A percentile compares a stretch with the other conserved stretches of the same genome.
These are phyloP conservation scores for Penicillium sp. DNA, from an alignment of 2,329 filamentous ascomycete species.

Conservation along the genomic window DNA sequence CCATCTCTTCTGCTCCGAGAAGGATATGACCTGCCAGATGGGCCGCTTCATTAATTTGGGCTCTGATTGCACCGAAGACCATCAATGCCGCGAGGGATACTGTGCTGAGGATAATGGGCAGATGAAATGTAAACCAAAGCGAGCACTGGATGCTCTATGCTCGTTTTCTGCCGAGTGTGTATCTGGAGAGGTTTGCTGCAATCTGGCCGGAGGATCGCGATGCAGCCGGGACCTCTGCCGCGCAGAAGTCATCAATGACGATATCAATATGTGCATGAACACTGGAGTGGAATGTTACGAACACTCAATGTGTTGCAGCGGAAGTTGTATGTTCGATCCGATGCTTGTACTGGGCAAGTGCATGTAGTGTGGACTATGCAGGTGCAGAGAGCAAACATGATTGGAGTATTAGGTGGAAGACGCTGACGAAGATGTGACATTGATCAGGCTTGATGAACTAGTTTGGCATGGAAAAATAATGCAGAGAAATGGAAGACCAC, in stretches of 20 bases:
- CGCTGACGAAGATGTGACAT: neutral
- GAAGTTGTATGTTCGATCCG: neutral
- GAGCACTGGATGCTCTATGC: neutral
- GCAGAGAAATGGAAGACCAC: neutral
- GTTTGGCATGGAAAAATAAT: neutral
- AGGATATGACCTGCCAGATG: neutral
- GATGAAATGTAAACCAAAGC: neutral
- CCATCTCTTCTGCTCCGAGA: neutral
- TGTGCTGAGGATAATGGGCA: neutral
- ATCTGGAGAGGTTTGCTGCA: neutral
- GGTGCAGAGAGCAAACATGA: neutral
- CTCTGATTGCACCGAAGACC: neutral
- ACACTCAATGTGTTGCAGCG: neutral
- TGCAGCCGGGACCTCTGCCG: neutral
- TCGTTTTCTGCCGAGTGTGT: neutral
- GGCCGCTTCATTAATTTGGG: neutral
- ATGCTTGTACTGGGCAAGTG: neutral
- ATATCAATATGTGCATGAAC: neutral
- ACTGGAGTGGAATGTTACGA: neutral
- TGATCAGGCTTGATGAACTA: neutral
- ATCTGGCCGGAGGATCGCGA: neutral
- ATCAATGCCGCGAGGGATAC: neutral
- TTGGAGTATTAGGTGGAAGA: neutral
- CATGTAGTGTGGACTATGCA: neutral
- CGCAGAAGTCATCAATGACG: neutral